Conservation (phyloP, 2,329 filamentous ascomycete species). For the Xylaria multiplex region DNA sequence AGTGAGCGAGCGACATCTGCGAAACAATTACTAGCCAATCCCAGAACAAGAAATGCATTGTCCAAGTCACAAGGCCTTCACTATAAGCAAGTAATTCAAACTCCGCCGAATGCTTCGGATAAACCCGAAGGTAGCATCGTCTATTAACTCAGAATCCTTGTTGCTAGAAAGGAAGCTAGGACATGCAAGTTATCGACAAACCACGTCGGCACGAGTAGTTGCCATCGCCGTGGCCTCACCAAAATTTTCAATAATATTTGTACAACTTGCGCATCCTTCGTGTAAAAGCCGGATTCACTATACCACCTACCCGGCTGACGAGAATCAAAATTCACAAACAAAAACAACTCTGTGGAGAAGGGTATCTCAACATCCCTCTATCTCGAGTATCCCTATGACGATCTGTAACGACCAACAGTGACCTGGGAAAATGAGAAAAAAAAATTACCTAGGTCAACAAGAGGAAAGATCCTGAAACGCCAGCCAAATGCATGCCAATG, state of each 20-base stretch:
- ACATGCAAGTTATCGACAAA: constrained; percentile 17
- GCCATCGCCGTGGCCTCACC: constrained; percentile 2
- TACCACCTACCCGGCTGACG: constrained; percentile 8
- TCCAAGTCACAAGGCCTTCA: background rate
- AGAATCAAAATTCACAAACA: constrained; percentile 13
- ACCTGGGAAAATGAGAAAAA: constrained; percentile 26
- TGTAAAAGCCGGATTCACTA: constrained; percentile 20
- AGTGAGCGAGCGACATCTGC: too few species aligned
- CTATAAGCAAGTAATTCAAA: background rate
- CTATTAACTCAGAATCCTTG: constrained; percentile 9
- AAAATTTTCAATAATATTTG: constrained; percentile 17
- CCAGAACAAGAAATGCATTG: too few species aligned
- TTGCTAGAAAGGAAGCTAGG: constrained; percentile 21
- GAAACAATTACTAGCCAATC: too few species aligned
- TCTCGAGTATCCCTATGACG: constrained; percentile 16
- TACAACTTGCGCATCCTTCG: constrained; percentile 21
- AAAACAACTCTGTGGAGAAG: constrained; percentile 28
- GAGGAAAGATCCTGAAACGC: constrained; percentile 37
- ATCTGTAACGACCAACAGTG: constrained; percentile 21
- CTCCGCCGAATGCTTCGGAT: background rate
- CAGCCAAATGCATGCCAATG: constrained; percentile 40
- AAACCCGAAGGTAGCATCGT: background rate
- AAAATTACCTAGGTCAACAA: constrained; percentile 29
- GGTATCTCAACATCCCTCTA: constrained; percentile 33
- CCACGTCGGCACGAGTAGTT: background rate